Conservation (phyloP, 169 alveolate species). For the Cryptosporidium sp. region DNA sequence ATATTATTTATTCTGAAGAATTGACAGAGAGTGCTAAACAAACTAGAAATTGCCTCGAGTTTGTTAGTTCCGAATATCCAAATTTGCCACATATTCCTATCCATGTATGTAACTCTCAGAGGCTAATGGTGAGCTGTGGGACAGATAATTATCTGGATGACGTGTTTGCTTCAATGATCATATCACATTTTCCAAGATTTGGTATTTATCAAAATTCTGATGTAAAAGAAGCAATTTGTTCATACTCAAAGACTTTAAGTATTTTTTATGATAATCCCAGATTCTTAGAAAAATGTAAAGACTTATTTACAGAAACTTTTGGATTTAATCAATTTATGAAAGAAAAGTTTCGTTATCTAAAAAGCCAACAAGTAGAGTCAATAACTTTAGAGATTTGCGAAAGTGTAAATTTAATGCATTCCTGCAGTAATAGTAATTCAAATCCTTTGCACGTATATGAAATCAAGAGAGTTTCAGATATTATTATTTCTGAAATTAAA, state of each 20-base stretch:
- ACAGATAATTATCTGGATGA: slow-evolving; percentile 1
- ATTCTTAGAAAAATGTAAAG: not conserved
- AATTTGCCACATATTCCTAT: slow-evolving; percentile 36
- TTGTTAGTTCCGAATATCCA: not conserved
- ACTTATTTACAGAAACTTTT: not conserved
- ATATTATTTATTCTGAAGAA: not conserved
- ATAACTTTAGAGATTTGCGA: slow-evolving; percentile 1
- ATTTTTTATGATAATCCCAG: not conserved
- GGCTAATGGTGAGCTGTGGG: slow-evolving; percentile 7
- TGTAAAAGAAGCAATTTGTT: not conserved
- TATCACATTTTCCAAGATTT: not conserved
- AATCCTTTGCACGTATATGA: not conserved
- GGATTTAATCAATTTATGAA: not conserved
- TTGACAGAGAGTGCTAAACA: not conserved
- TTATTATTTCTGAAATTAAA: slow-evolving; percentile 18
- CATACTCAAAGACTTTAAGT: not conserved
- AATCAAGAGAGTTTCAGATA: slow-evolving; percentile 22
- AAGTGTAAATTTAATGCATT: slow-evolving; percentile 17
- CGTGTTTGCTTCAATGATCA: slow-evolving; percentile 12
- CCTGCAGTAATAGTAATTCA: not conserved
- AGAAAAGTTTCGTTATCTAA: not conserved
- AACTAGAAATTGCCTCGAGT: slow-evolving; percentile 13
- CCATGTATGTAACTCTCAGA: slow-evolving; percentile 26
- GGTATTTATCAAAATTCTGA: not conserved
- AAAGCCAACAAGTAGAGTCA: not conserved